Evolutionary conservation across 1,139 yeast genomes (phyloP).

Genomic region (Suhomyces bolitotheri): DNA sequence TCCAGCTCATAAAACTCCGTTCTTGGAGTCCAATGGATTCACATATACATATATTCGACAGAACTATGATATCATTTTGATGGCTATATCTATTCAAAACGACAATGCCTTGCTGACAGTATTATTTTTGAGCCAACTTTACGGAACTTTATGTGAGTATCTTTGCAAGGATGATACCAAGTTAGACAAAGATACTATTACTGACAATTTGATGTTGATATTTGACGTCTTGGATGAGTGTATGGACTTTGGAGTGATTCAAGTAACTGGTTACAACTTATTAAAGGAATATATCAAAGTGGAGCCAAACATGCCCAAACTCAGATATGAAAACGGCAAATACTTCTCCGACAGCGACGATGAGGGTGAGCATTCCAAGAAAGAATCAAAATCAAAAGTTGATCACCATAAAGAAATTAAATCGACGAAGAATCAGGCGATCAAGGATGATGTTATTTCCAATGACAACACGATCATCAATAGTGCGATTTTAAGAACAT

Average conservation of each 20-base stretch:
- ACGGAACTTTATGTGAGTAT: conserved; percentile 33
- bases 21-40: conserved; percentile 30
- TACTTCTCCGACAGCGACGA: conserved; percentile 18
- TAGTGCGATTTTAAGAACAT: conserved; percentile 55
- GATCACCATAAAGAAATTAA: conserved; percentile 25
- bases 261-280: conserved; percentile 46
- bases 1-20: conserved; percentile 33
- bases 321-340: conserved; percentile 12
- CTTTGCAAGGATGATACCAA: conserved; percentile 15
- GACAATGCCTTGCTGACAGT: conserved; percentile 45
- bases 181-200: conserved; percentile 29
- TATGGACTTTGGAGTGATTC: conserved; percentile 46
- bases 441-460: conserved; percentile 32
- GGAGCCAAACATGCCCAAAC: conserved; percentile 34
- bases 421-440: conserved; percentile 46
- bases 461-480: conserved; percentile 43
- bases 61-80: conserved; percentile 31
- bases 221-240: conserved; percentile 49
- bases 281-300: conserved; percentile 48
- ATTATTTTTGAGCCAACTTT: conserved; percentile 36
- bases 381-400: conserved; percentile 12
- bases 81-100: conserved; percentile 37
- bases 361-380: conserved; percentile 15
- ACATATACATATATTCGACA: conserved; percentile 34
- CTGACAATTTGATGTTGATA: conserved; percentile 43